phyloP scores from a whole-genome alignment of 2,329 filamentous ascomycete genomes.

The Aspergillus fischeri region DNA sequence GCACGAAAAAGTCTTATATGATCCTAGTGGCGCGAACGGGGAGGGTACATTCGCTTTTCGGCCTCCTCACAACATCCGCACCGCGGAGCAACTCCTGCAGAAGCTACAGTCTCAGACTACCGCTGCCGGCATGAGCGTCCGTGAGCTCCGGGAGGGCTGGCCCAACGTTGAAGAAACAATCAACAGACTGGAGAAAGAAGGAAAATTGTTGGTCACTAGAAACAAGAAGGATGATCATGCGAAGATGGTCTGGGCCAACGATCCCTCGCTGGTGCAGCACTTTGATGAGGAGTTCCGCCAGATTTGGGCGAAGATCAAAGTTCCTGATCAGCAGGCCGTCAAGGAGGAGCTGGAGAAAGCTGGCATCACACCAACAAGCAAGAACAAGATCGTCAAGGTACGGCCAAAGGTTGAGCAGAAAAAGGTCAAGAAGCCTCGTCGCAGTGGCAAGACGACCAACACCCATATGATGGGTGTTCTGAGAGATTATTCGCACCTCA shows the following conservation, averaged over 20 bases:
- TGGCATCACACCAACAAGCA: conserved; percentile 78
- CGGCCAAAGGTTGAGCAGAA: conserved; percentile 57
- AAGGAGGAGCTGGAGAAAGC: conserved; percentile 71
- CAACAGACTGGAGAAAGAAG: conserved; percentile 69
- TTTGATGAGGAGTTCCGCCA: conserved; percentile 79
- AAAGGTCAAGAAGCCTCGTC: conserved; percentile 70
- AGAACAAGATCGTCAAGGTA: conserved; percentile 64
- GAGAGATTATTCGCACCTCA: conserved; percentile 63
- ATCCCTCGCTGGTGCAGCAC: conserved; percentile 67
- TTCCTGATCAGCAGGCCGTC: conserved; percentile 73
- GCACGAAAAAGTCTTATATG: conserved; percentile 59
- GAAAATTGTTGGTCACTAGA: conserved; percentile 77
- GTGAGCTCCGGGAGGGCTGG: conserved; percentile 96
- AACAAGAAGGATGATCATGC: conserved; percentile 90
- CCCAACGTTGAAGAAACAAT: conserved; percentile 76
- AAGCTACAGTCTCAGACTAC: conserved; percentile 79
- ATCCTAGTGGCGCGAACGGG: conserved; percentile 59
- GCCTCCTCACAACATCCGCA: conserved; percentile 78
- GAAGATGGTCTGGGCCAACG: conserved; percentile 83
- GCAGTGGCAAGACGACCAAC: conserved; percentile 78
- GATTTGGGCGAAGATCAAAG: conserved; percentile 76
- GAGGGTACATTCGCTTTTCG: conserved; percentile 76
- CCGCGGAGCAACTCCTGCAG: conserved; percentile 69
- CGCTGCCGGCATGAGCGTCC: conserved; percentile 75
- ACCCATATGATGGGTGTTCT: conserved; percentile 79